These are phyloP conservation scores for Colletotrichum echinochloae DNA, from an alignment of 2,329 filamentous ascomycete species.

Conservation along the genomic window DNA sequence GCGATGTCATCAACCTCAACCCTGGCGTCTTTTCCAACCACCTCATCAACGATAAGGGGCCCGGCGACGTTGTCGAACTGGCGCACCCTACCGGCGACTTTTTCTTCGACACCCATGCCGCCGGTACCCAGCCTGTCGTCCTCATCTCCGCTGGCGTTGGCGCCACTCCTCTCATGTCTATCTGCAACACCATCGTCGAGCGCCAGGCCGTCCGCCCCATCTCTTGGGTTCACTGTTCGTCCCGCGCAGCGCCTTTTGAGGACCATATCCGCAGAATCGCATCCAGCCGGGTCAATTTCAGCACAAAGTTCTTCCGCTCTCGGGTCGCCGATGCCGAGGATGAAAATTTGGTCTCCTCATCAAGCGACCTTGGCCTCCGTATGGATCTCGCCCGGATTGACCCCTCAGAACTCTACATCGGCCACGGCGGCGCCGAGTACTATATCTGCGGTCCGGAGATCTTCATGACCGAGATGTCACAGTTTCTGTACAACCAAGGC, in stretches of 20 bases:
- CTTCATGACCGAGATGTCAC: conserved; percentile 65
- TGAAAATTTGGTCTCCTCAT: conserved; percentile 56
- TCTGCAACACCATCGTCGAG: conserved; percentile 66
- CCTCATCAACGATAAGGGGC: conserved; percentile 70
- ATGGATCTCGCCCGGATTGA: conserved; percentile 61
- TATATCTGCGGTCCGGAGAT: conserved; percentile 66
- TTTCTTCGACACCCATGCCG: conserved; percentile 60
- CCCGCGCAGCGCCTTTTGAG: conserved; percentile 62
- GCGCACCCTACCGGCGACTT: conserved; percentile 76
- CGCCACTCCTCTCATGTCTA: conserved; percentile 70
- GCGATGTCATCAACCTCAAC: conserved; percentile 61
- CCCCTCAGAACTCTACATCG: conserved; percentile 58
- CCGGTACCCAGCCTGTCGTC: conserved; percentile 62
- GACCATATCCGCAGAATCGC: conserved; percentile 61
- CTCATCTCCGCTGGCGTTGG: conserved; percentile 73
- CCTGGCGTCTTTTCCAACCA: conserved; percentile 78
- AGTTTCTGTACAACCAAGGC: conserved; percentile 55
- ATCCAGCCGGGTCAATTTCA: conserved; percentile 50
- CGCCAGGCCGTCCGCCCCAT: conserved; percentile 60
- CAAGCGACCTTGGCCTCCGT: conserved; percentile 55
- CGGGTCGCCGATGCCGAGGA: conserved; percentile 58
- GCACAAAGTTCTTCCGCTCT: conserved; percentile 63
- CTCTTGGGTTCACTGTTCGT: conserved; percentile 71
- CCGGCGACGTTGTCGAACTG: conserved; percentile 72
- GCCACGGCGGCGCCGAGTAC: conserved; percentile 61